Evolutionary conservation across 2,329 filamentous ascomycete species (phyloP), one percentile per base, ranked within the genome.

Genomic region (Ophiosphaerella narmari): DNA sequence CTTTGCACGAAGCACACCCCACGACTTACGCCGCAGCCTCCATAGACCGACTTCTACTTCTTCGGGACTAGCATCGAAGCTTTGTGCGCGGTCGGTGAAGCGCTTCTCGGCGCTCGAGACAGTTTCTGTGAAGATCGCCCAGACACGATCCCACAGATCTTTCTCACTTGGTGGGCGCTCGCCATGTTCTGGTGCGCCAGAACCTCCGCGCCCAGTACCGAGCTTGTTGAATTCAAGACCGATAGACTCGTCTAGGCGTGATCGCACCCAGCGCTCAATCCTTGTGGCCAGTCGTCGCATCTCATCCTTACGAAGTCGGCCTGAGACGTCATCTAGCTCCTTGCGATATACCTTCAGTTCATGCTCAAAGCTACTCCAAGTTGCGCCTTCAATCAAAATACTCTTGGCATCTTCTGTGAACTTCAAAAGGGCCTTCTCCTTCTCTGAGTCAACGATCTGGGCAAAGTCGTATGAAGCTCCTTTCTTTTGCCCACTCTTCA

Each of bases 171-270:
- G 67, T 1, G 88, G 66, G 73, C 88, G 90, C 50, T 91, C 87
- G 2, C 87, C 89, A 4, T 81, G 80, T 65, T 92, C 91, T 1
- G 91, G 89, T 0, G 90, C 91, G 45, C 90, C 91, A 43, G 85
- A 84, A 7, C 91, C 92, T 46, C 85, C 90, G 65, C 92, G 85
- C 12, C 92, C 92, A 32, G 91, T 94, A 4, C 93, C 93, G 41
- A 97, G 84, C 70, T 92, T 94, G 77, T 96, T 97, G 81, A 99
- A 97, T 69, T 97, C 92, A 14, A 97, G 77, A 12, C 93, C 91
- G 37, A 97, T 81, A 13, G 90, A 90, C 70, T 99, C 94, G 31
- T 87, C 86, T 31, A 99, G 82, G 39, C 91, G 87, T 50, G 90
- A 91, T 66, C 88, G 87, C 55, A 99, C 92, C 90, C 92, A 97